Base-by-base conservation (phyloP, 2,329 filamentous ascomycete species). In the Xylariaceae sp. region DNA sequence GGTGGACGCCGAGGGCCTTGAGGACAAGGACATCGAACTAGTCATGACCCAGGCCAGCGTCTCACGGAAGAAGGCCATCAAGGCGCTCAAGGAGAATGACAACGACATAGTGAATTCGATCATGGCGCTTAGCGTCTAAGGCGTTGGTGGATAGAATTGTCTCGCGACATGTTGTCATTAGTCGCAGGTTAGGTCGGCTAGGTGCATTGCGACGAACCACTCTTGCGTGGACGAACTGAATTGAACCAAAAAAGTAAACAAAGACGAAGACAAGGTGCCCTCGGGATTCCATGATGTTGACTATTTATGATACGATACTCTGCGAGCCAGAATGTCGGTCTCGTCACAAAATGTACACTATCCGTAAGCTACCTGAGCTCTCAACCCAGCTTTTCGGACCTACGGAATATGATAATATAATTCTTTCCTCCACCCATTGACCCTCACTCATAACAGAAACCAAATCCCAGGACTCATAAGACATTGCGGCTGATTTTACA, bases 81-180 rank as follows among this genome's bases (percentile, higher is more conserved):
- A 97, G 82, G 94, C 95, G 59, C 84, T 99, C 74, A 92, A 92
- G 83, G 94, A 97, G 83, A 99, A 99, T 76, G 93, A 97, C 81
- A 97, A 97, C 74, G 94, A 99, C 76, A 99, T 99, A 81, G 94
- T 99, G 83, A 99, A 99, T 85, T 97, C 94, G 71, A 99, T 99
- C 82, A 99, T 99, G 94, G 92, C 93, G 70, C 81, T 99, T 76
- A 92, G 89, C 82, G 87, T 91, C 83, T 92, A 81, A 75, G 5
- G 51, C 15, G 49, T 50, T 58, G 18, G 34, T 48, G 23, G 53
- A 44, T 55, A 53, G 48, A 35, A 15, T 37, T 9, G 42, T 45
- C 1, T 51, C 17, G 35, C n/a, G 11, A 42, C 10, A 56, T 50
- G 18, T 18, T 45, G 23, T 52, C 39, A 54, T 37, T n/a, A 56